Base-by-base conservation (phyloP, 106 monocot genomes). In the Narthecium ossifragum region DNA sequence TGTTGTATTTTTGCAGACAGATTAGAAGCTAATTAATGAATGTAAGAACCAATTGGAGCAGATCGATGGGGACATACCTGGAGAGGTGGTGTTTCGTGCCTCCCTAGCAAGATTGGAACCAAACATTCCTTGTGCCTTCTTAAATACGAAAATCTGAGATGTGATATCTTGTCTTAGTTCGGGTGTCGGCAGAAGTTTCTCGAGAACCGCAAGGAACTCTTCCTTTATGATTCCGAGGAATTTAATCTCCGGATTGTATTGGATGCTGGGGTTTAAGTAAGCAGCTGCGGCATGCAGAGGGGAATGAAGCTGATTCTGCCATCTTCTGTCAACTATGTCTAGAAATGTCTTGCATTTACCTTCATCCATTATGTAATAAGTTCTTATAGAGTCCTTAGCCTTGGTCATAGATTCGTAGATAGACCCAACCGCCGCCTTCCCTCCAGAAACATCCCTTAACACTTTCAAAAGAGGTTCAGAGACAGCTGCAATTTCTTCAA, bases 291-390 rank as follows among this genome's bases (percentile, higher is more conserved):
- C 85, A 71, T 94, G 93, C 28, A 94, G 76, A 17, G 80, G 80
- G 8, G 93, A 94, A 73, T 94, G 93, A 18, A 93, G 80, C 51
- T 82, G 80, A 55, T 69, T 69, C 53, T 73, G 75, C 93, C 93
- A 93, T 55, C 80, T 88, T 55, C 71, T 66, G 47, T 93, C 93
- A 8, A 93, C 80, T 34, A 93, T 85, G 39, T 93, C 89, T 37
- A 89, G 64, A 50, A 93, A 93, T 34, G 75, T 77, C 33, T 86
- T 83, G 68, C 89, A 86, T 66, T 94, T 94, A n/a, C 50, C 47
- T 59, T 94, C 94, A 46, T 94, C 94, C 89, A 94, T 90, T 73
- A 94, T 94, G 66, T 89, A 94, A 67, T 90, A 94, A 20, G 89
- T 90, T 41, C 94, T 65, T 46, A 94, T 83, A n/a, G 85, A 89